Evolutionary conservation across 2,329 filamentous ascomycete species (phyloP).

Genomic region (Fusarium circinatum): DNA sequence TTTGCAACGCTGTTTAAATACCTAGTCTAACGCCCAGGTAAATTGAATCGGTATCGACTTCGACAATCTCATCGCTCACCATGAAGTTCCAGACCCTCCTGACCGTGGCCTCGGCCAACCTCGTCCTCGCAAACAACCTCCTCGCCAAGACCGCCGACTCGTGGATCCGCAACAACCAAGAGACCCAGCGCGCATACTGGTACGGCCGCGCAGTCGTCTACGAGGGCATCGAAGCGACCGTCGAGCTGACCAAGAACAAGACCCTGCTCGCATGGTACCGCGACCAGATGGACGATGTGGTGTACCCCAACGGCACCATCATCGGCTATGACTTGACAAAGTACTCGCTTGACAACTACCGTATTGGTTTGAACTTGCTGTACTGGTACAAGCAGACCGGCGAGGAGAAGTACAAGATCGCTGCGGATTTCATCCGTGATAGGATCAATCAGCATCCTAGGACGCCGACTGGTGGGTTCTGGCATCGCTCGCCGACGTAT

Average conservation of each 20-base stretch:
- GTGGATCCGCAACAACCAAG: slow-evolving; percentile 36
- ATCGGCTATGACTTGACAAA: slow-evolving; percentile 56
- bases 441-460: slow-evolving; percentile 61
- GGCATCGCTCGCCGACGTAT: slow-evolving; percentile 59
- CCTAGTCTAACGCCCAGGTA: not conserved
- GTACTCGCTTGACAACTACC: slow-evolving; percentile 64
- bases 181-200: slow-evolving; percentile 37
- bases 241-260: slow-evolving; percentile 54
- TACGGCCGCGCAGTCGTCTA: slow-evolving; percentile 36
- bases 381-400: slow-evolving; percentile 59
- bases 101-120: slow-evolving; percentile 29
- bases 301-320: slow-evolving; percentile 54
- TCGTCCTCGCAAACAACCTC: slow-evolving; percentile 24
- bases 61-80: slow-evolving; percentile 11
- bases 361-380: slow-evolving; percentile 63
- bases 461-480: slow-evolving; percentile 63
- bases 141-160: slow-evolving; percentile 32
- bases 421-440: slow-evolving; percentile 57
- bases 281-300: slow-evolving; percentile 57
- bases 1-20: not conserved
- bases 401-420: slow-evolving; percentile 59
- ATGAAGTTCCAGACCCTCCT: slow-evolving; percentile 37
- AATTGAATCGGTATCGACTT: not conserved
- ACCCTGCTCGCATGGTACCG: slow-evolving; percentile 57
- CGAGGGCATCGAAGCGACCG: slow-evolving; percentile 40